Evolutionary conservation across 352 stramenopile genomes (phyloP).

Genomic region (Globisporangium mamillatum): DNA sequence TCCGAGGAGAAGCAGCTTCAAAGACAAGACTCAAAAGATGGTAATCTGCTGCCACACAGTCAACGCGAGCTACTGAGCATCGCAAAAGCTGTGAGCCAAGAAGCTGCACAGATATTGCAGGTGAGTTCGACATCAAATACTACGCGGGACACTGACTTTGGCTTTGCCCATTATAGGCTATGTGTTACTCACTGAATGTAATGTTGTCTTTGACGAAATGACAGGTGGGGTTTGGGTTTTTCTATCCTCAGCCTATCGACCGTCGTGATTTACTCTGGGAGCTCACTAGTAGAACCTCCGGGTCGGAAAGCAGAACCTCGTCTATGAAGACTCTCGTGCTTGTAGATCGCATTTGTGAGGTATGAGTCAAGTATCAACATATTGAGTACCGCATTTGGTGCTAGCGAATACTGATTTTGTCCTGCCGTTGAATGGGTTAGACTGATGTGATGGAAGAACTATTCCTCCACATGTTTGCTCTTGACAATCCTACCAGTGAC

Average conservation of each 20-base stretch:
- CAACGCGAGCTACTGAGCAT: not conserved
- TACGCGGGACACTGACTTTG: not conserved
- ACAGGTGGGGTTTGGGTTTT: constrained; percentile 47
- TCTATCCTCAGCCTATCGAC: constrained; percentile 31
- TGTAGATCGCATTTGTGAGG: constrained; percentile 27
- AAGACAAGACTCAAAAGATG: not conserved
- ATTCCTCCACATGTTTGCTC: constrained; percentile 18
- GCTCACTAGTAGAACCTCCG: constrained; percentile 10
- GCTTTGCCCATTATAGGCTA: not conserved
- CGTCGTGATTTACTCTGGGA: constrained; percentile 24
- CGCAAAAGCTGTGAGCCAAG: constrained; percentile 22
- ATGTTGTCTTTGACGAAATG: not conserved
- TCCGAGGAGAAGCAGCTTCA: not conserved
- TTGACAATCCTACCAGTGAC: not conserved
- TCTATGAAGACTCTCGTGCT: constrained; percentile 25
- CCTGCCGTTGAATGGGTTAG: not conserved
- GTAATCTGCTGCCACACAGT: not conserved
- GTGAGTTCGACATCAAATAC: constrained; percentile 17
- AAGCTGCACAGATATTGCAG: constrained; percentile 43
- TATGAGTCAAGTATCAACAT: not conserved
- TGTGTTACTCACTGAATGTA: not conserved
- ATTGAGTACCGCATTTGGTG: not conserved
- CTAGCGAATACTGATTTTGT: not conserved
- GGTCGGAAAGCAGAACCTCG: not conserved
- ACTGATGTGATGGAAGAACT: constrained; percentile 25